A percentile compares a stretch with the other conserved stretches of the same genome.
Evolutionary conservation across 2,329 filamentous ascomycete genomes (phyloP).

Genomic region (Fusarium camptoceras): DNA sequence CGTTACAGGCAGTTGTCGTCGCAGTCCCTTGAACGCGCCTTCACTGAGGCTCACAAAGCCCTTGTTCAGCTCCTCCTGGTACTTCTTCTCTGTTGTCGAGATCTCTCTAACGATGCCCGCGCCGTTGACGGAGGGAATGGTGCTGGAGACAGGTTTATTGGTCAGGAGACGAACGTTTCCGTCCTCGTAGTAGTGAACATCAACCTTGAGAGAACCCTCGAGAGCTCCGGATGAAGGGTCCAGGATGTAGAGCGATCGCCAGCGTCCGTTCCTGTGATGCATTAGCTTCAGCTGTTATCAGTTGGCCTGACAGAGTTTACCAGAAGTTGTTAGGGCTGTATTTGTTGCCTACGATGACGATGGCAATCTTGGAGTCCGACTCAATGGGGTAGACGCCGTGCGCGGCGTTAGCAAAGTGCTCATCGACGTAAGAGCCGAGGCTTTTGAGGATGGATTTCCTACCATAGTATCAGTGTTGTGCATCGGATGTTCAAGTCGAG

Average conservation of each 20-base stretch:
- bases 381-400: slow-evolving; percentile 86
- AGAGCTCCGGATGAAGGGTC: slow-evolving; percentile 75
- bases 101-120: slow-evolving; percentile 82
- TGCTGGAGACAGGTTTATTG: slow-evolving; percentile 77
- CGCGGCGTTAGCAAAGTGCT: slow-evolving; percentile 88
- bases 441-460: slow-evolving; percentile 88
- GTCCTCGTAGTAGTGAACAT: slow-evolving; percentile 99
- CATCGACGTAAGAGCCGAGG: slow-evolving; percentile 79
- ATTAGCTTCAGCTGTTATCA: slow-evolving; percentile 30
- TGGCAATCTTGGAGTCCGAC: slow-evolving; percentile 78
- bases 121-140: slow-evolving; percentile 71
- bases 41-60: slow-evolving; percentile 91
- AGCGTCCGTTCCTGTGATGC: slow-evolving; percentile 84
- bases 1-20: slow-evolving; percentile 93
- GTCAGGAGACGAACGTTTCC: slow-evolving; percentile 95
- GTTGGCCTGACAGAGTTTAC: slow-evolving; percentile 59
- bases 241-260: slow-evolving; percentile 89
- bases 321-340: slow-evolving; percentile 99
- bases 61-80: slow-evolving; percentile 94
- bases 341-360: slow-evolving; percentile 92
- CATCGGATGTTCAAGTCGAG: background rate
- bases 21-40: slow-evolving; percentile 92
- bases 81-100: slow-evolving; percentile 84
- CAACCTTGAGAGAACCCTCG: slow-evolving; percentile 86
- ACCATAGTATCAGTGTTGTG: slow-evolving; percentile 35